Evolutionary conservation across 768 basidiomycete genomes (phyloP), one percentile per base, ranked within the genome.

Genomic region (Filobasidium floriforme): DNA sequence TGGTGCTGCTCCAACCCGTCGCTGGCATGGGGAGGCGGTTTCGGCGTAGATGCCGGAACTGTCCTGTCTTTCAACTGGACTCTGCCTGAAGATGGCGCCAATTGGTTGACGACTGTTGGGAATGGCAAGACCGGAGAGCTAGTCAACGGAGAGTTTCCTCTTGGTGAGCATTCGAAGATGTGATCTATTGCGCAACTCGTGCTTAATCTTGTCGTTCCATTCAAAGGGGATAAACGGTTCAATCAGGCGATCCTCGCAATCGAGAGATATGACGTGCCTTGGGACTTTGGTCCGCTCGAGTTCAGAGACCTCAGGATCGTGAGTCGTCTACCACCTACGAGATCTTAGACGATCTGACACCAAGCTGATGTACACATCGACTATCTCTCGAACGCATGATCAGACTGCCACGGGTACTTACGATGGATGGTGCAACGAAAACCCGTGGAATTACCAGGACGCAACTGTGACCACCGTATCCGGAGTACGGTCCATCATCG

Each of bases 201-300:
- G n/a, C 43, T 44, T 44, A 44, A 44, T 44, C 10, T 10, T 19
- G 43, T 54, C 52, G 12, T 11, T 54, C 52, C 43, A 24, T 24
- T 9, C 15, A 26, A 9, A 54, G 52, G 11, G 12, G 52, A 54
- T 22, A 54, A 54, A 26, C 15, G 18, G 52, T 54, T 54, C 52
- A 54, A 54, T 54, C 10, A 54, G 22, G 52, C 52, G 15, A 18
- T 54, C 15, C 26, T 54, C 22, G 52, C 52, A 9, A 54, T 54
- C 52, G 52, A 54, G 26, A 10, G 15, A 9, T 54, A 54, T 22
- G 52, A 54, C 52, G 52, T 54, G 11, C 12, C 10, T 22, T 54
- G 52, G 52, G 52, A 54, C 26, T 54, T 54, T 26, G 52, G 52
- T 24, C 52, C 52, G 52, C 52, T 54, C 52, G 52, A n/a, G 26